A percentile compares a stretch with the other conserved stretches of the same genome.
Evolutionary conservation across 371 early-diverging fungal species (phyloP).

Genomic region (Dichotomocladium elegans): DNA sequence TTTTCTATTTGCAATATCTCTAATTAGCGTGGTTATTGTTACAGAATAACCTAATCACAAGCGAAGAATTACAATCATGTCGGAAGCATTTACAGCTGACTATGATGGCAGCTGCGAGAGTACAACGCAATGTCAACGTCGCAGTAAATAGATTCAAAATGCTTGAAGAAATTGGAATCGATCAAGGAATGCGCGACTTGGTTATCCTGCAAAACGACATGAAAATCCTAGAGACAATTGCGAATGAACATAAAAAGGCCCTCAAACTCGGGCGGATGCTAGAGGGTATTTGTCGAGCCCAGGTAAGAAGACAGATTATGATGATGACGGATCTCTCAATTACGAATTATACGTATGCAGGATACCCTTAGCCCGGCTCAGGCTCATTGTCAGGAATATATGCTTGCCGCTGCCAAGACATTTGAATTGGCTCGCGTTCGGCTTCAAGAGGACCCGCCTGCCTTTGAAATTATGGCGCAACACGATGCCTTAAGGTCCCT

Average conservation of each 20-base stretch:
- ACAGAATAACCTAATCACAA: too few relatives aligned
- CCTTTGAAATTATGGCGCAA: not conserved
- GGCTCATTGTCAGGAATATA: not conserved
- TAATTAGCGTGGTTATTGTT: too few relatives aligned
- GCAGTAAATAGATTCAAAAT: constrained; percentile 32
- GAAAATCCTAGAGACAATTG: not conserved
- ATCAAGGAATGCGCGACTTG: not conserved
- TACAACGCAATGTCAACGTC: constrained; percentile 52
- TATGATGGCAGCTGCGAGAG: constrained; percentile 52
- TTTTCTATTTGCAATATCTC: too few relatives aligned
- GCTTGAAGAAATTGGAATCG: constrained; percentile 16
- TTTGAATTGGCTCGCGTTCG: constrained; percentile 10
- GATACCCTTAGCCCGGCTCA: not conserved
- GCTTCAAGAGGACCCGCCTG: constrained; percentile 1
- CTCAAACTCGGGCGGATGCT: not conserved
- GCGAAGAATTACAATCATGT: too few relatives aligned
- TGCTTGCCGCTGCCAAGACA: constrained; percentile 5
- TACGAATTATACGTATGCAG: not conserved
- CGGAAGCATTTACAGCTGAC: constrained; percentile 12
- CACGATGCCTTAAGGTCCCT: not conserved
- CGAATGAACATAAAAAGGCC: not conserved
- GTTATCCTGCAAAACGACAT: not conserved
- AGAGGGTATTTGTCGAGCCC: not conserved
- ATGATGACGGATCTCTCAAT: not conserved
- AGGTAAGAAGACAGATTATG: not conserved